Evolutionary conservation across 2,329 filamentous ascomycete species (phyloP).

Genomic region (Hyphodiscus sp.): DNA sequence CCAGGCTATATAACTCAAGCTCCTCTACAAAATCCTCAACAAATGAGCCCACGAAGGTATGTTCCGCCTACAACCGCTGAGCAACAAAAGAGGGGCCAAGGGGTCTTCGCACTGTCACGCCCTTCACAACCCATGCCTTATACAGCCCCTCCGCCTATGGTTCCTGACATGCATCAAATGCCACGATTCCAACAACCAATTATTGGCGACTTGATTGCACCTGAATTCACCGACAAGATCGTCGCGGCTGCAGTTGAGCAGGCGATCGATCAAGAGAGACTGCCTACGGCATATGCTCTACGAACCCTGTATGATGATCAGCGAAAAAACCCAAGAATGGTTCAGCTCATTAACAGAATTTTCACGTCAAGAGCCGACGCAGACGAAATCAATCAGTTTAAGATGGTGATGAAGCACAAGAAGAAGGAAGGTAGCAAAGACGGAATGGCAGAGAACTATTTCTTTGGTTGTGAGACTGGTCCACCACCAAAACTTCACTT

Average conservation of each 20-base stretch:
- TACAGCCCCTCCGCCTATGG: not conserved
- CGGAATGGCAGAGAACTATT: slow-evolving; percentile 46
- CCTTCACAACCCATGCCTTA: not conserved
- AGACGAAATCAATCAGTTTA: slow-evolving; percentile 46
- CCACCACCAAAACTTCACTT: slow-evolving; percentile 14
- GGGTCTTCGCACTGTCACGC: not conserved
- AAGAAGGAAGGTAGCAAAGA: slow-evolving; percentile 52
- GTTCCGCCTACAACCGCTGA: not conserved
- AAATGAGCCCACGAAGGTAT: not conserved
- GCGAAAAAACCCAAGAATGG: slow-evolving; percentile 42
- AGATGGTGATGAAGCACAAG: slow-evolving; percentile 43
- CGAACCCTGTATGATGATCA: slow-evolving; percentile 55
- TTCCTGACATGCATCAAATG: not conserved
- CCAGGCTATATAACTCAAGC: not conserved
- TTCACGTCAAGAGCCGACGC: slow-evolving; percentile 50
- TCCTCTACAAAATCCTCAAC: slow-evolving; percentile 8
- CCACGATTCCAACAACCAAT: not conserved
- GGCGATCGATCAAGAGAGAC: slow-evolving; percentile 49
- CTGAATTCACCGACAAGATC: slow-evolving; percentile 40
- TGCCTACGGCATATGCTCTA: slow-evolving; percentile 56
- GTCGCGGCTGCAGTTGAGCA: slow-evolving; percentile 53
- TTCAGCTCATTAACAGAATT: slow-evolving; percentile 51
- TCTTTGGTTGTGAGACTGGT: slow-evolving; percentile 33
- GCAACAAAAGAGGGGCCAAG: not conserved
- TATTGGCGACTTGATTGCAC: slow-evolving; percentile 14